Base-by-base conservation (phyloP, 2,329 filamentous ascomycete species). In the Colletotrichum chlorophyti region DNA sequence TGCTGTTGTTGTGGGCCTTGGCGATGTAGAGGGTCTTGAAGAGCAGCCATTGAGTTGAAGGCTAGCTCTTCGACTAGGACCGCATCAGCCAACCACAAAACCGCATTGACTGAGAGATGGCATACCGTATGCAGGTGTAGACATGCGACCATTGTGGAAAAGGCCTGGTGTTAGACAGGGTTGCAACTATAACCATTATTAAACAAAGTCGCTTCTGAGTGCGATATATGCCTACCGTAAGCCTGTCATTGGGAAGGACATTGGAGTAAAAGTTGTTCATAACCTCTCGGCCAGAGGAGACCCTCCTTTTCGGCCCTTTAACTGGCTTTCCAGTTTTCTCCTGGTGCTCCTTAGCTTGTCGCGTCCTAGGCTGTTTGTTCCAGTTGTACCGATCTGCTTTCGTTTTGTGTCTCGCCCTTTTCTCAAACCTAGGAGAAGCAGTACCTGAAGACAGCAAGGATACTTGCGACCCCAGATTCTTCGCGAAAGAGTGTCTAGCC, bases 181-280 rank as follows among this genome's bases (percentile, higher is more conserved):
- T 17, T 68, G 72, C 5, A 78, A 66, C 76, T 79, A 23, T 5
- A 31, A 19, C n/a, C 14, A 6, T 4, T 21, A 5, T 24, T 54
- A 26, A 60, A 47, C 7, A 12, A 51, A 29, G 41, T 58, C 14
- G 50, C 24, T 48, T 27, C 3, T 50, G 6, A 57, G 46, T 24
- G 31, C 17, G 26, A 43, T 17, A 19, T 31, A 23, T 4, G 52
- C 68, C 45, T 51, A 76, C 76, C 6, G 70, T 76, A 3, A 78
- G 54, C 24, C 69, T 68, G 5, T 65, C 63, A 10, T 76, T 76
- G 10, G 78, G 69, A 37, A 89, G 77, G 48, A 80, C 80, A 4
- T 78, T 69, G 1, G 86, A 86, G 11, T 73, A 73, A 61, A 89
- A 90, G 17, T 80, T 80, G 6, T 76, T 70, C 69, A 86, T 80